Evolutionary conservation across 345 rosid genomes (phyloP).

Genomic region (sweet orange (Citrus sinensis)): DVS_A1.0 CM039165.1:29481501-29482000

Average conservation of each 20-base stretch:
- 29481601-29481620: constrained; percentile 74
- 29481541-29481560: constrained; percentile 83
- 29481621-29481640: constrained; percentile 45
- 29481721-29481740: no score
- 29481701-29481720: not conserved
- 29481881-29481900: no score
- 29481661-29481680: not conserved
- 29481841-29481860: constrained; percentile 17
- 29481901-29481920: not conserved
- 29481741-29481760: not conserved
- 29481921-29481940: no score
- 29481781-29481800: not conserved
- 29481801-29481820: not conserved
- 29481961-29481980: no score
- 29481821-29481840: constrained; percentile 18
- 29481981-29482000: no score
- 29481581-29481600: constrained; percentile 69
- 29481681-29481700: not conserved
- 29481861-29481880: not conserved
- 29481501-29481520: constrained; percentile 82
- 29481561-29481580: constrained; percentile 85
- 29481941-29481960: no score
- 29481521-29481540: constrained; percentile 95
- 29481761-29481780: not conserved
- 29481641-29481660: not conserved